Conservation (phyloP, 1,284 basidiomycete species). For the Tranzscheliella williamsii region DNA sequence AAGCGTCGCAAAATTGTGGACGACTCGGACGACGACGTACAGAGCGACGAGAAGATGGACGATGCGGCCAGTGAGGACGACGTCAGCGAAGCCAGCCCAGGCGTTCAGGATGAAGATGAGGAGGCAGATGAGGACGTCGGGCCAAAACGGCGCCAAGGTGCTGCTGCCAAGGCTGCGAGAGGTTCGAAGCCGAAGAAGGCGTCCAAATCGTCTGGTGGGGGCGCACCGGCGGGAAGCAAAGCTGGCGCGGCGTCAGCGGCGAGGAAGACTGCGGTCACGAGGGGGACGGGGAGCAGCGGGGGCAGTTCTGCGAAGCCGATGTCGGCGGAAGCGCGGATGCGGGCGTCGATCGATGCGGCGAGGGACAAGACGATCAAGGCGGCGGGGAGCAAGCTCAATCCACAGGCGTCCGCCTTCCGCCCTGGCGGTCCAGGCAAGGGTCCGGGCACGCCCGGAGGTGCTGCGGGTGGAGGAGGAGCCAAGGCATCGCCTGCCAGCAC, state of each 20-base stretch:
- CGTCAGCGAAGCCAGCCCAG: not conserved
- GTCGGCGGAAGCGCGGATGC: constrained; percentile 25
- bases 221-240: not conserved
- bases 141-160: not conserved
- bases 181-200: not conserved
- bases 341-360: constrained; percentile 34
- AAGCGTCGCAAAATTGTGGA: not conserved
- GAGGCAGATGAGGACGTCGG: not conserved
- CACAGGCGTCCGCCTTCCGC: constrained; percentile 22
- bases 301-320: constrained; percentile 17
- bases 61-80: not conserved
- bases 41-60: not conserved
- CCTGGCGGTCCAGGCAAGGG: constrained; percentile 5
- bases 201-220: not conserved
- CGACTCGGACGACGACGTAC: not conserved
- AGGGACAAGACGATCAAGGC: constrained; percentile 21
- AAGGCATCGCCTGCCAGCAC: not conserved
- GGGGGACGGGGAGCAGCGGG: not conserved
- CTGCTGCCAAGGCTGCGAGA: too few relatives aligned
- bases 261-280: not conserved
- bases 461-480: constrained; percentile 1
- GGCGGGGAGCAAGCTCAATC: constrained; percentile 18
- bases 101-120: not conserved
- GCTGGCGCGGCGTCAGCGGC: not conserved
- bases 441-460: constrained; percentile 9